Evolutionary conservation across 1,139 yeast genomes (phyloP).

Genomic region (Geotrichum macrosporum): DNA sequence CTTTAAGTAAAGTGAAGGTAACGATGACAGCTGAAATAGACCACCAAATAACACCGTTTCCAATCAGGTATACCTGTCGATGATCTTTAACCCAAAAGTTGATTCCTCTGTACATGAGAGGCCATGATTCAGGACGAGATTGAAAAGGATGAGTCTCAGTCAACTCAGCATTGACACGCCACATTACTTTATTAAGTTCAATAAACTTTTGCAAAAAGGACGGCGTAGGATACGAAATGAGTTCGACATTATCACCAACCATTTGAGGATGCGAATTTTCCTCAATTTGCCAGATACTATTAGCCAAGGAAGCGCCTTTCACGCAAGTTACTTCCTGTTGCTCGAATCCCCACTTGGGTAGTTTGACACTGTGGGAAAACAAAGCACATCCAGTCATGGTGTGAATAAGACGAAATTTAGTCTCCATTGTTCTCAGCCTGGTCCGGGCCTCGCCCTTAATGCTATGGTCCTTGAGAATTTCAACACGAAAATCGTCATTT

Average conservation of each 20-base stretch:
- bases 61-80: constrained; percentile 78
- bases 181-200: constrained; percentile 84
- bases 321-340: constrained; percentile 98
- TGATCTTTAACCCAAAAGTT: constrained; percentile 84
- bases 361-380: constrained; percentile 78
- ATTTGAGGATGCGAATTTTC: constrained; percentile 48
- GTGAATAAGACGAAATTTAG: constrained; percentile 82
- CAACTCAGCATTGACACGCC: constrained; percentile 82
- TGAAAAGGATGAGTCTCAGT: constrained; percentile 85
- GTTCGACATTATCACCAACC: constrained; percentile 44
- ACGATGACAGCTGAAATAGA: constrained; percentile 57
- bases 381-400: constrained; percentile 86
- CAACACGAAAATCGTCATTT: constrained; percentile 91
- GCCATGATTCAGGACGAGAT: constrained; percentile 88
- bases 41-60: constrained; percentile 94
- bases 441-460: constrained; percentile 55
- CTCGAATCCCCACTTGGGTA: constrained; percentile 94
- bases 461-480: constrained; percentile 63
- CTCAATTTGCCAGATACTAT: constrained; percentile 87
- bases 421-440: constrained; percentile 69
- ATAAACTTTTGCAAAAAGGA: constrained; percentile 64
- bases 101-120: constrained; percentile 82
- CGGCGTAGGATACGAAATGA: constrained; percentile 58
- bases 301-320: constrained; percentile 65
- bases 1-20: constrained; percentile 52